These are phyloP conservation scores for Solanum sparsipilum DNA, from an alignment of 257 asterid genomes.

Conservation along the genomic window DNA sequence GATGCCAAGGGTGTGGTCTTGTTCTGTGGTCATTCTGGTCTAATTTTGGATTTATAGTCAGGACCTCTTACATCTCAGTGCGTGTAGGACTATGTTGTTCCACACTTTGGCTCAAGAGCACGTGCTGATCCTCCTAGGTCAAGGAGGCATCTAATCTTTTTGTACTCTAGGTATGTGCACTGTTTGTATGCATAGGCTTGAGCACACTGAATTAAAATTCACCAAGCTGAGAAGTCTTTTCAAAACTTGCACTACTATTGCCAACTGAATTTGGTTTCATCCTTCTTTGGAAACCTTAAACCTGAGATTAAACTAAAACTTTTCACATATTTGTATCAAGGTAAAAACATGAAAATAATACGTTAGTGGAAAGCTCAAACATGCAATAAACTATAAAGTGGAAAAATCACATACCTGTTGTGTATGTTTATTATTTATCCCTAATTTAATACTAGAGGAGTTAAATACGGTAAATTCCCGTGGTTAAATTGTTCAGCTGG, in stretches of 20 bases:
- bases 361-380: neutral
- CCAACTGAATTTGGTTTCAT: neutral
- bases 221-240: neutral
- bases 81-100: slow-evolving; percentile 1
- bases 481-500: neutral
- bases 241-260: neutral
- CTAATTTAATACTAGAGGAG: neutral
- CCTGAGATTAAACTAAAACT: neutral
- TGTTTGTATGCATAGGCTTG: neutral
- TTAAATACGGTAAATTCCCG: neutral
- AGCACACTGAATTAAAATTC: neutral
- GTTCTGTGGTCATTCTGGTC: slow-evolving; percentile 1
- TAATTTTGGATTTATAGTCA: neutral
- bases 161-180: slow-evolving; percentile 4
- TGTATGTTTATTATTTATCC: neutral
- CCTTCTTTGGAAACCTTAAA: neutral
- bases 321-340: neutral
- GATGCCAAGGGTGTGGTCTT: neutral
- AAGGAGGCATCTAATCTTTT: neutral
- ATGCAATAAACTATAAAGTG: neutral
- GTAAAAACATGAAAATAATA: neutral
- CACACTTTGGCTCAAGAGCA: slow-evolving; percentile 4
- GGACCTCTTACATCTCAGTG: slow-evolving; percentile 2
- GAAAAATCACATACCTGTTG: neutral
- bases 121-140: slow-evolving; percentile 8